Conservation (phyloP, 805 yeast genomes). For the Metschnikowia arizonensis region DNA sequence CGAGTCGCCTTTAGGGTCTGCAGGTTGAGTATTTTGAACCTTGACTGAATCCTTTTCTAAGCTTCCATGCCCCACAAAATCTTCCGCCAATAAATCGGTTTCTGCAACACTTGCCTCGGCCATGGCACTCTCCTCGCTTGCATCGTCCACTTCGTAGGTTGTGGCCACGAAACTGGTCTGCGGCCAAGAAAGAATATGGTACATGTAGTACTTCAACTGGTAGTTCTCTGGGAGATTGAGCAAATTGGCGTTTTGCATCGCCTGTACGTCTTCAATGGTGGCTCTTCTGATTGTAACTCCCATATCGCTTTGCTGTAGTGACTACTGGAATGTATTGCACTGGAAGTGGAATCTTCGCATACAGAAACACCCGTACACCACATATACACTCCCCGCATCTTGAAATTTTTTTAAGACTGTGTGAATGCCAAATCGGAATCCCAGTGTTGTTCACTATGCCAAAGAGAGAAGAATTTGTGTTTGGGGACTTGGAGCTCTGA, state of each 20-base stretch:
- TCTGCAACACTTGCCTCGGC: no score
- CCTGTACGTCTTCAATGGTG: conserved; percentile 78
- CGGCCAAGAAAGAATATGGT: conserved; percentile 95
- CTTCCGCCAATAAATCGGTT: no score
- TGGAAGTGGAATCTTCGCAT: neutral
- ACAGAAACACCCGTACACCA: neutral
- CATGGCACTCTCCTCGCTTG: conserved; percentile 11
- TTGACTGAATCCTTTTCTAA: neutral
- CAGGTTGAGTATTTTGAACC: conserved; percentile 7
- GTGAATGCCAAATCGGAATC: no score
- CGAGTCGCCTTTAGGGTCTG: conserved; percentile 54
- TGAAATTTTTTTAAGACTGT: no score
- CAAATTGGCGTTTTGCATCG: conserved; percentile 93
- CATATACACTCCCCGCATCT: neutral
- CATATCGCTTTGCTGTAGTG: conserved; percentile 37
- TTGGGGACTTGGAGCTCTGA: no score
- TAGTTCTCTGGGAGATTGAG: conserved; percentile 94
- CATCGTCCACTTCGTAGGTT: conserved; percentile 48
- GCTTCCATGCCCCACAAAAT: no score
- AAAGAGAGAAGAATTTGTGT: no score
- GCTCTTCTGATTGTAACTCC: conserved; percentile 88
- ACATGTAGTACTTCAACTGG: conserved; percentile 85
- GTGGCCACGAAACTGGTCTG: conserved; percentile 95
- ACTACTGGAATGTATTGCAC: neutral
- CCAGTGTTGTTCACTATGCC: no score